Evolutionary conservation across 1,284 basidiomycete species (phyloP).

Genomic region (Cutaneotrichosporon cyanovorans): DNA sequence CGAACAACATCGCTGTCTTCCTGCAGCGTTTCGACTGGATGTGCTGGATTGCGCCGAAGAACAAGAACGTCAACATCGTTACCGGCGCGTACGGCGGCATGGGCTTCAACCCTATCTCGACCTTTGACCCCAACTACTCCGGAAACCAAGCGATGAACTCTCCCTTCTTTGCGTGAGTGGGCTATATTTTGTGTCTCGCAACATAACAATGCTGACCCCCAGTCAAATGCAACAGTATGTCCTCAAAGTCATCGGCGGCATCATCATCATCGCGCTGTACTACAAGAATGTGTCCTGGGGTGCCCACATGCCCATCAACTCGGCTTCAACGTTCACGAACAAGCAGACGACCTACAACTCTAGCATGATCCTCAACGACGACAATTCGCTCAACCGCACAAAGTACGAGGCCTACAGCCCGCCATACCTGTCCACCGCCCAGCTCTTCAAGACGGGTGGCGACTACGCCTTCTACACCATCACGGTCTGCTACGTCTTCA

Average conservation of each 20-base stretch:
- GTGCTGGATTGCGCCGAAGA: conserved; percentile 52
- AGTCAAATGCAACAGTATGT: conserved; percentile 11
- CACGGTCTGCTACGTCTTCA: conserved; percentile 46
- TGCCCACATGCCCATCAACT: conserved; percentile 11
- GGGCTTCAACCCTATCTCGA: conserved; percentile 31
- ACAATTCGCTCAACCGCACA: conserved; percentile 21
- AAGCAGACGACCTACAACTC: conserved; percentile 49
- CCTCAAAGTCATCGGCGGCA: conserved; percentile 1
- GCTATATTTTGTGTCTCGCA: conserved; percentile 10
- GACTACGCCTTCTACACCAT: conserved; percentile 24
- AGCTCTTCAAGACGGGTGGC: conserved; percentile 5
- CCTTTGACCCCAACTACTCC: conserved; percentile 23
- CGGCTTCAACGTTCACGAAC: conserved; percentile 24
- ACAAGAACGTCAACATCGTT: conserved; percentile 11
- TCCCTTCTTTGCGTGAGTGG: conserved; percentile 8
- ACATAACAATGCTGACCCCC: conserved; percentile 26
- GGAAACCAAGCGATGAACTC: neutral
- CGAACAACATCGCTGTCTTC: neutral
- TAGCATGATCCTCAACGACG: conserved; percentile 13
- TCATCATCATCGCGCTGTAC: conserved; percentile 15
- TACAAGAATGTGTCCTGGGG: conserved; percentile 9
- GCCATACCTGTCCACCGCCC: conserved; percentile 3
- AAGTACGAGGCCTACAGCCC: neutral
- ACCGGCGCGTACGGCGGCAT: conserved; percentile 23
- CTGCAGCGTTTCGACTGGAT: neutral